A percentile compares a stretch with the other conserved stretches of the same genome.
phyloP scores from a whole-genome alignment of 305 asterid genomes.

The Striga hermonthica region DNA sequence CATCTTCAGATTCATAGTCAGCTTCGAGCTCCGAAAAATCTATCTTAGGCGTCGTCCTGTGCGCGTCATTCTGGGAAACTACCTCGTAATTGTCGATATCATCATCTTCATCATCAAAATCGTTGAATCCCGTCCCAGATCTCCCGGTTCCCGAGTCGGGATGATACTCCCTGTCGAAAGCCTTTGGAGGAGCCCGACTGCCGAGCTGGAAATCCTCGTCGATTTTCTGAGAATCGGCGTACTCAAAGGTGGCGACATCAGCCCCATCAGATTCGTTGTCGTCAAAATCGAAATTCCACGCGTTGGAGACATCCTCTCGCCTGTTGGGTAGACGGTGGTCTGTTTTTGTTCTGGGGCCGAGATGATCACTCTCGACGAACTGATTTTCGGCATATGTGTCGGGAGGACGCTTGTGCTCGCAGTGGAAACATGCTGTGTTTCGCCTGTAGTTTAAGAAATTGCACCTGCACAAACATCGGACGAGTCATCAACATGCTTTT shows the following conservation, averaged over 20 bases:
- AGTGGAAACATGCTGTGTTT: slow-evolving; percentile 85
- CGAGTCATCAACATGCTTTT: slow-evolving; percentile 23
- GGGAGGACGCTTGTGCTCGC: slow-evolving; percentile 89
- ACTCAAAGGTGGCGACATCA: slow-evolving; percentile 87
- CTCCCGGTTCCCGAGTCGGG: slow-evolving; percentile 39
- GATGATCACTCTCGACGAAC: slow-evolving; percentile 44
- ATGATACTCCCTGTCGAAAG: slow-evolving; percentile 33
- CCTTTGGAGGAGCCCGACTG: slow-evolving; percentile 35
- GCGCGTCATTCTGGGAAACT: slow-evolving; percentile 53
- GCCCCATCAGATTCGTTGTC: slow-evolving; percentile 99
- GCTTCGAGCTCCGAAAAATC: slow-evolving; percentile 76
- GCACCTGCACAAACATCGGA: slow-evolving; percentile 59
- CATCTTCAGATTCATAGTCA: slow-evolving; percentile 65
- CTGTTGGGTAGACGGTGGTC: slow-evolving; percentile 41
- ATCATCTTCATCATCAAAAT: slow-evolving; percentile 91
- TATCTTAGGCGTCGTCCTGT: slow-evolving; percentile 42
- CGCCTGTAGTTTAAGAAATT: slow-evolving; percentile 93
- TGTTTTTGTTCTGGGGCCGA: slow-evolving; percentile 41
- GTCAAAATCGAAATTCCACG: slow-evolving; percentile 96
- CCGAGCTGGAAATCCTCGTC: slow-evolving; percentile 41
- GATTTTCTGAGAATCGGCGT: slow-evolving; percentile 70
- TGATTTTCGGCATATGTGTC: slow-evolving; percentile 64
- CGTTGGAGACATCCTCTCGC: slow-evolving; percentile 40
- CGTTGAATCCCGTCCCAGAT: slow-evolving; percentile 67
- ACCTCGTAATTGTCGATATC: slow-evolving; percentile 78